These are phyloP conservation scores for Rauvolfia tetraphylla DNA, from an alignment of 257 asterid genomes.

Conservation along the genomic window DNA sequence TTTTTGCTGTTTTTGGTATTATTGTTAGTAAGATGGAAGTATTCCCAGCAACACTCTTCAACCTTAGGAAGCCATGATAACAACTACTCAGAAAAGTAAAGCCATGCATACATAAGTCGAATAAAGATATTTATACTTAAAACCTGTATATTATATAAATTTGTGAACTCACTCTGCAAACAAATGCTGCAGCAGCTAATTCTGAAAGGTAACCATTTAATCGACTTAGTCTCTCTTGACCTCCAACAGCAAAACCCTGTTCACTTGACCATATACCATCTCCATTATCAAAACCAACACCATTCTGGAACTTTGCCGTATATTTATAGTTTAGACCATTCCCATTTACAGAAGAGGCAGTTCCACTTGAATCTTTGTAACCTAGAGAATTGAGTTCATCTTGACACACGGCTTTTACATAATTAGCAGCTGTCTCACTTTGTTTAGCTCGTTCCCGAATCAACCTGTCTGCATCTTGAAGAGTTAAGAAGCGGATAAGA, in stretches of 20 bases:
- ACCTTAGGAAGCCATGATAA: neutral
- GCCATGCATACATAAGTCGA: neutral
- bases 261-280: conserved; percentile 85
- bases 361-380: conserved; percentile 32
- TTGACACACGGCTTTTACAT: conserved; percentile 74
- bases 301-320: conserved; percentile 77
- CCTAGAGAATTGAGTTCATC: conserved; percentile 40
- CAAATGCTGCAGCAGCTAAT: conserved; percentile 97
- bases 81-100: neutral
- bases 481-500: conserved; percentile 74
- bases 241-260: conserved; percentile 96
- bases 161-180: conserved; percentile 68
- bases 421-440: conserved; percentile 85
- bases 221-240: conserved; percentile 84
- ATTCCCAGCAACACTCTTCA: neutral
- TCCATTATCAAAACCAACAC: conserved; percentile 91
- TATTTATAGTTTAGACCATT: conserved; percentile 34
- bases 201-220: conserved; percentile 87
- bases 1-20: no score
- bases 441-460: conserved; percentile 76
- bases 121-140: neutral
- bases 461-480: conserved; percentile 74
- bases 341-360: conserved; percentile 34
- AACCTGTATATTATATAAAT: neutral
- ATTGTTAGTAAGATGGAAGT: neutral